A percentile compares a stretch with the other conserved stretches of the same genome.
phyloP scores from a whole-genome alignment of 164 flowering plant genomes.

The Aristolochia contorta region DNA sequence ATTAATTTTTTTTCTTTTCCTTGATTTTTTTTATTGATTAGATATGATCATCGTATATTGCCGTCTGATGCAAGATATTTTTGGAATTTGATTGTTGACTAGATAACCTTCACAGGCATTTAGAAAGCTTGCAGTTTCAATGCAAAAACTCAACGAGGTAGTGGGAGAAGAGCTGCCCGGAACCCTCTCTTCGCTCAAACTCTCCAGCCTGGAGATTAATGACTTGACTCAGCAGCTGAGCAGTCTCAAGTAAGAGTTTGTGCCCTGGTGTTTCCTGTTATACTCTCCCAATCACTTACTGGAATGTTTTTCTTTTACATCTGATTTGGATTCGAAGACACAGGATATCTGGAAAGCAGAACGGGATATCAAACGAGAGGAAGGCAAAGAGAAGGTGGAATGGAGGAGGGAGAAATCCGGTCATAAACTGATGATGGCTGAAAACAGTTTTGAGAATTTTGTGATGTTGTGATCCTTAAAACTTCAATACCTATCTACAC shows the following conservation, averaged over 20 bases:
- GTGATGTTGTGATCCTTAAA: too few species aligned
- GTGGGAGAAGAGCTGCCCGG: conserved; percentile 26
- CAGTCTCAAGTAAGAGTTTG: conserved; percentile 14
- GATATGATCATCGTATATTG: not conserved
- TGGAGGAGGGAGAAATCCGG: conserved; percentile 8
- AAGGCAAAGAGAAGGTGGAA: not conserved
- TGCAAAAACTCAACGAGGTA: conserved; percentile 21
- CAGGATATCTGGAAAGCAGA: conserved; percentile 17
- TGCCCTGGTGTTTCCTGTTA: not conserved
- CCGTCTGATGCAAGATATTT: not conserved
- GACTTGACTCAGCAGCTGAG: conserved; percentile 23
- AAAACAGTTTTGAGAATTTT: too few species aligned
- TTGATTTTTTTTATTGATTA: too few species aligned
- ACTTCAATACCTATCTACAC: too few species aligned
- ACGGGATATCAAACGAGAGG: conserved; percentile 6
- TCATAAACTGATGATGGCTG: conserved; percentile 5
- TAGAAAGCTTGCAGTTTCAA: conserved; percentile 15
- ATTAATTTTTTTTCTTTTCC: not conserved
- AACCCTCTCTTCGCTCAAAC: conserved; percentile 24
- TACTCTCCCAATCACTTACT: not conserved
- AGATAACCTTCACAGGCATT: conserved; percentile 12
- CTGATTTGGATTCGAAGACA: conserved; percentile 11
- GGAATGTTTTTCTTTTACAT: conserved; percentile 12
- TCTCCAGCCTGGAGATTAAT: conserved; percentile 25
- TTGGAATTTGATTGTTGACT: not conserved